Conservation (phyloP, 2,329 filamentous ascomycete species). For the Aspergillus aculeatinus region DNA sequence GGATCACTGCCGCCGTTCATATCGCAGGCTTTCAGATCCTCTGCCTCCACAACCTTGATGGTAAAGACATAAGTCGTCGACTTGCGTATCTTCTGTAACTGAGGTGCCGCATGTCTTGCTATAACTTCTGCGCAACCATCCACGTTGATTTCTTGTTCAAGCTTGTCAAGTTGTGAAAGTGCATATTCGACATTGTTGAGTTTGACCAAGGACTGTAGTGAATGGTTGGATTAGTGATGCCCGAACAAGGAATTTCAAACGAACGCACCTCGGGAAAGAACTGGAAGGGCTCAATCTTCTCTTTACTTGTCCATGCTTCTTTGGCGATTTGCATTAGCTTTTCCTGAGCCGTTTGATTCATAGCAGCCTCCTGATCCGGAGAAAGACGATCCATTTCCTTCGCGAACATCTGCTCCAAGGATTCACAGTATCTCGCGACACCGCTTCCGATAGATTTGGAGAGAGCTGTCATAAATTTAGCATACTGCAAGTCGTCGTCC, state of each 20-base stretch:
- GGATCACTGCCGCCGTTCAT: slow-evolving; percentile 92
- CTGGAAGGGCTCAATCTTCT: slow-evolving; percentile 93
- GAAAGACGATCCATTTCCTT: slow-evolving; percentile 92
- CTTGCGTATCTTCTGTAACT: slow-evolving; percentile 65
- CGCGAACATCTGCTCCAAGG: slow-evolving; percentile 79
- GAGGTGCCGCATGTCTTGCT: slow-evolving; percentile 68
- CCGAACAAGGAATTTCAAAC: neutral
- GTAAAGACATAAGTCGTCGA: slow-evolving; percentile 94
- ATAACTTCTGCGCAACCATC: slow-evolving; percentile 85
- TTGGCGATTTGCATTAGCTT: slow-evolving; percentile 91
- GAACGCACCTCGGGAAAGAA: slow-evolving; percentile 81
- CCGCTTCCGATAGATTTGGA: slow-evolving; percentile 81
- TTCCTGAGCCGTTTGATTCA: slow-evolving; percentile 79
- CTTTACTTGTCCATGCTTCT: slow-evolving; percentile 87
- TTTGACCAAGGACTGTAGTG: slow-evolving; percentile 83
- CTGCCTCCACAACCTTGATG: slow-evolving; percentile 96
- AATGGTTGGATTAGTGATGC: slow-evolving; percentile 13
- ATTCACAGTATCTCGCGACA: slow-evolving; percentile 85
- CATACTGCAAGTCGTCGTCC: slow-evolving; percentile 90
- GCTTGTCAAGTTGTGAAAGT: slow-evolving; percentile 83
- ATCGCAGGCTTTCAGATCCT: slow-evolving; percentile 97
- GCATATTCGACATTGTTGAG: slow-evolving; percentile 97
- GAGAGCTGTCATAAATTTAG: slow-evolving; percentile 93
- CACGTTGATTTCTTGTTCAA: slow-evolving; percentile 87
- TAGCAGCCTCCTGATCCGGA: slow-evolving; percentile 78